Evolutionary conservation across 306 rosid species (phyloP).

Genomic region (Malus asiatica): DNA sequence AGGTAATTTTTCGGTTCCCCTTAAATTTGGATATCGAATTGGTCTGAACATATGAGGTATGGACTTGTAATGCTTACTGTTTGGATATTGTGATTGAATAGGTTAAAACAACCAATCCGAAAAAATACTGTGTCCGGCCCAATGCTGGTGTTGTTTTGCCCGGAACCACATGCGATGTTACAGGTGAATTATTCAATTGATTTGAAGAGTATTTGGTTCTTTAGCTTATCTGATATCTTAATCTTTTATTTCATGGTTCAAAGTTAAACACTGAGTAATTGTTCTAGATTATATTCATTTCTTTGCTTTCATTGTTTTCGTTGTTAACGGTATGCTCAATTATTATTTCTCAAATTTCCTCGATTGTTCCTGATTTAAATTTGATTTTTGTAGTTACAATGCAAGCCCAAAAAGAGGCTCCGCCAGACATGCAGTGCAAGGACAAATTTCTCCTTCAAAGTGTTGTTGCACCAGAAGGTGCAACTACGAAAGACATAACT

Average conservation of each 20-base stretch:
- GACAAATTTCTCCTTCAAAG: constrained; percentile 52
- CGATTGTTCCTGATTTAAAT: neutral
- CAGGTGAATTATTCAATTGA: constrained; percentile 20
- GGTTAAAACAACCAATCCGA: constrained; percentile 48
- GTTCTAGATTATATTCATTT: neutral
- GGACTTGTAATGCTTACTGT: neutral
- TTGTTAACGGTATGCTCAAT: neutral
- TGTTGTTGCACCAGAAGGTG: constrained; percentile 32
- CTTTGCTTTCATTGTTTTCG: neutral
- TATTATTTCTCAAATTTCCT: neutral
- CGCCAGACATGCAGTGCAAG: constrained; percentile 44
- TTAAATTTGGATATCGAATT: neutral
- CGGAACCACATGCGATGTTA: constrained; percentile 27
- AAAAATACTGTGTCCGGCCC: constrained; percentile 44
- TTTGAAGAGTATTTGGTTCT: neutral
- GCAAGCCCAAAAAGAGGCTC: constrained; percentile 40
- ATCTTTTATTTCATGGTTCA: no score
- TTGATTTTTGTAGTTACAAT: constrained; percentile 30
- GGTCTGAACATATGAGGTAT: neutral
- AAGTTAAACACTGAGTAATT: neutral
- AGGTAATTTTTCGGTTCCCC: constrained; percentile 20
- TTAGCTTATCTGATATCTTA: neutral
- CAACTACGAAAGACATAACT: constrained; percentile 25
- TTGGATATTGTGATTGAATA: constrained; percentile 7
- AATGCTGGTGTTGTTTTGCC: constrained; percentile 41